phyloP scores from a whole-genome alignment of 164 flowering plant species.

The Houttuynia cordata region DNA sequence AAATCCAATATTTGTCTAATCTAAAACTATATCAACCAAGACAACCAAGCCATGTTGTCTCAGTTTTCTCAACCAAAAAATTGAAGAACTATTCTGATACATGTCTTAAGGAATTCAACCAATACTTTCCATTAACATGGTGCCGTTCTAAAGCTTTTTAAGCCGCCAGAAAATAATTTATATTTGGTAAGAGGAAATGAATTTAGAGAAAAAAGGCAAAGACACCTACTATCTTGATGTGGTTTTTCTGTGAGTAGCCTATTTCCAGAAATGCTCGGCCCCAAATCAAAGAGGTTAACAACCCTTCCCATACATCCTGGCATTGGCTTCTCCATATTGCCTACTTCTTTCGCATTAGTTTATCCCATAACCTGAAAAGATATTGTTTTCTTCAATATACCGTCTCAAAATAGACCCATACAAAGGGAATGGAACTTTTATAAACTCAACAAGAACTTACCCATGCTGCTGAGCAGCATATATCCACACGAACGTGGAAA shows the following conservation, averaged over 20 bases:
- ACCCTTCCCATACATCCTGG: slow-evolving; percentile 88
- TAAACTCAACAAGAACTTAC: background rate
- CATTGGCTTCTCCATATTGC: slow-evolving; percentile 32
- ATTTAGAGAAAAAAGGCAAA: background rate
- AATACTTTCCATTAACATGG: background rate
- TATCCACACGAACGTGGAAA: background rate
- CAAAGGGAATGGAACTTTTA: background rate
- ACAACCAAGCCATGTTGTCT: background rate
- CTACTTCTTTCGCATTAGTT: slow-evolving; percentile 30
- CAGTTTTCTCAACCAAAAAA: background rate
- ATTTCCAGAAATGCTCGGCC: slow-evolving; percentile 35
- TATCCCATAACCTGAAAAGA: slow-evolving; percentile 41
- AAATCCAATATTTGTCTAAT: background rate
- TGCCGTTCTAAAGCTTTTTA: background rate
- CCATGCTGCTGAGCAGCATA: background rate
- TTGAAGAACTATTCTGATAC: background rate
- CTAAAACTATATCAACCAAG: background rate
- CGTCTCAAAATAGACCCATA: no score
- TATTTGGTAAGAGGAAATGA: background rate
- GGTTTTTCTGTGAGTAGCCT: slow-evolving; percentile 61
- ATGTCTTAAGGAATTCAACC: background rate
- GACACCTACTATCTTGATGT: slow-evolving; percentile 46
- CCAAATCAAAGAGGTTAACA: slow-evolving; percentile 74
- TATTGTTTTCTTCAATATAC: background rate
- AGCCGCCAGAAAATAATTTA: background rate